Conservation (phyloP, 1,284 basidiomycete species). For the Stereum hirsutum region DNA sequence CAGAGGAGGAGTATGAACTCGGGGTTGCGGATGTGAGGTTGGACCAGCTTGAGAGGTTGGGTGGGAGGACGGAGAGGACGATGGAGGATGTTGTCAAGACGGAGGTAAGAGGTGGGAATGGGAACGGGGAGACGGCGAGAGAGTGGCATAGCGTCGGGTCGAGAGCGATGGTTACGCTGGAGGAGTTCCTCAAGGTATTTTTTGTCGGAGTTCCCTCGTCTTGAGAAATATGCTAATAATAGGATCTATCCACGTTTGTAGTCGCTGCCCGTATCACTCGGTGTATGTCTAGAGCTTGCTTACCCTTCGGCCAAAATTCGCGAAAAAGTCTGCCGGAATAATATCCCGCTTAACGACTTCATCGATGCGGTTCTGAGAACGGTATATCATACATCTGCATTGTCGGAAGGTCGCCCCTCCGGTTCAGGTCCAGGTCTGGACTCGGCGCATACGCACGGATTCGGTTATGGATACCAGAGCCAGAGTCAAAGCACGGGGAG, state of each 20-base stretch:
- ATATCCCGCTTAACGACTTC: conserved; percentile 67
- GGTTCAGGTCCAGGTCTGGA: no score
- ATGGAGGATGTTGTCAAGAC: no score
- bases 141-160: conserved; percentile 54
- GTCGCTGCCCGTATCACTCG: conserved; percentile 66
- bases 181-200: conserved; percentile 60
- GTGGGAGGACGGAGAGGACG: conserved; percentile 42
- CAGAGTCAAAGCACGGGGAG: no score
- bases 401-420: conserved; percentile 37
- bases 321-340: conserved; percentile 35
- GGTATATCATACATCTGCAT: conserved; percentile 63
- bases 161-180: conserved; percentile 60
- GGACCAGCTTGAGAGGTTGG: conserved; percentile 69
- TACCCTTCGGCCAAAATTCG: conserved; percentile 45
- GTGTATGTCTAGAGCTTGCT: conserved; percentile 75
- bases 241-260: conserved; percentile 21
- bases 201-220: not conserved
- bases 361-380: conserved; percentile 78
- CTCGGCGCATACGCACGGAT: no score
- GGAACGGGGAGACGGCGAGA: conserved; percentile 28
- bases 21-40: conserved; percentile 79
- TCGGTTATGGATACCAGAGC: no score
- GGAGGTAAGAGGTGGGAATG: no score
- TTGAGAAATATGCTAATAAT: conserved; percentile 1
- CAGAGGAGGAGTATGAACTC: conserved; percentile 68